phyloP scores from a whole-genome alignment of 2,329 filamentous ascomycete species.

The Juglanconis juglandina region DNA sequence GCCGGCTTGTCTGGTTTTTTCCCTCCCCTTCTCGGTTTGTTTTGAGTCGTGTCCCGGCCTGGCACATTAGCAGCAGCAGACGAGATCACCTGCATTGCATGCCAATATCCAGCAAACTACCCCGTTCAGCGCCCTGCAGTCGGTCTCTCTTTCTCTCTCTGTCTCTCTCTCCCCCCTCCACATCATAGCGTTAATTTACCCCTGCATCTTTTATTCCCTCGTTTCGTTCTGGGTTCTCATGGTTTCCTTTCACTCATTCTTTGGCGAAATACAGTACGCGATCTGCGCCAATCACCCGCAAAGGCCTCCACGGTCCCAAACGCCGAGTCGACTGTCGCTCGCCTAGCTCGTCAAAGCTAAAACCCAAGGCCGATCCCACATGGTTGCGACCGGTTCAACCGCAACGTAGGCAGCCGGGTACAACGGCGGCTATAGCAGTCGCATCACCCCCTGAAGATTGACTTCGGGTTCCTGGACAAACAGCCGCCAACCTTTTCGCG shows the following conservation, averaged over 20 bases:
- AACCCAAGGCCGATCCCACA: slow-evolving; percentile 5
- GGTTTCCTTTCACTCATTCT: neutral
- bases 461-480: neutral
- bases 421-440: too few species aligned
- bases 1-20: too few species aligned
- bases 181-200: slow-evolving; percentile 3
- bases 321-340: neutral
- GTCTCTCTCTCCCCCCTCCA: neutral
- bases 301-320: neutral
- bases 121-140: neutral
- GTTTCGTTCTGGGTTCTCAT: neutral
- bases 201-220: slow-evolving; percentile 2
- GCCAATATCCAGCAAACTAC: too few species aligned
- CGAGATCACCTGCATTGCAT: too few species aligned
- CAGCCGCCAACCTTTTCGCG: neutral
- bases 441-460: too few species aligned
- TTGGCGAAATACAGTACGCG: neutral
- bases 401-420: too few species aligned
- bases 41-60: too few species aligned
- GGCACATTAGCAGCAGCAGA: too few species aligned
- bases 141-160: neutral
- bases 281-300: neutral
- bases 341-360: neutral
- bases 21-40: too few species aligned
- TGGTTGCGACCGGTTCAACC: slow-evolving; percentile 10